Conservation (phyloP, 1,284 basidiomycete species). For the Megacollybia platyphylla region DNA sequence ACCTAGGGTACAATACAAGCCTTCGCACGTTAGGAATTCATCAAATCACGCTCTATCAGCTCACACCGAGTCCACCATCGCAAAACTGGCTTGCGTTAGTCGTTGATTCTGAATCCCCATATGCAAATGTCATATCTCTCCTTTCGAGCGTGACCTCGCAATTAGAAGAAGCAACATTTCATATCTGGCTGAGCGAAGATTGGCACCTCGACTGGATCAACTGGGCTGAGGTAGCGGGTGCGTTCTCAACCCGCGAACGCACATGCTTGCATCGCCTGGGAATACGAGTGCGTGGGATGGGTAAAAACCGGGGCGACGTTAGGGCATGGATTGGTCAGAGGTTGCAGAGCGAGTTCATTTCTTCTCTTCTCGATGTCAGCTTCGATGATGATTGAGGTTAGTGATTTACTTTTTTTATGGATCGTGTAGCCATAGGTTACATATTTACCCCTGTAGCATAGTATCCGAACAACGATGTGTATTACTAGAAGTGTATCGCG, state of each 20-base stretch:
- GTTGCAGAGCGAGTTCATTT: not conserved
- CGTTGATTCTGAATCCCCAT: not conserved
- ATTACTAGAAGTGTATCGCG: not conserved
- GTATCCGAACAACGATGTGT: not conserved
- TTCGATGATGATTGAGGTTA: not conserved
- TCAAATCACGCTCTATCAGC: conserved; percentile 17
- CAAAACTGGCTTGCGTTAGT: not conserved
- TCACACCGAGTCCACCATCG: conserved; percentile 8
- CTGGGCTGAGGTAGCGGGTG: conserved; percentile 12
- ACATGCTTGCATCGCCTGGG: conserved; percentile 7
- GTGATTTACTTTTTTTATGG: not conserved
- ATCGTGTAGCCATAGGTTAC: not conserved
- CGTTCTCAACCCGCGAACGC: not conserved
- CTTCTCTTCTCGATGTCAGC: not conserved
- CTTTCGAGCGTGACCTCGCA: conserved; percentile 11
- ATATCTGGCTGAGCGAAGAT: conserved; percentile 18
- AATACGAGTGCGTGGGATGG: conserved; percentile 14
- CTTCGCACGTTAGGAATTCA: conserved; percentile 13
- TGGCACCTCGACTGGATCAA: conserved; percentile 15
- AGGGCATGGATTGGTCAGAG: conserved; percentile 8
- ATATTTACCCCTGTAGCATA: not conserved
- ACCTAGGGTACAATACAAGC: conserved; percentile 10
- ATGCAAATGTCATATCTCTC: conserved; percentile 12
- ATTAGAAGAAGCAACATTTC: conserved; percentile 10
- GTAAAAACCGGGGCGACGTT: conserved; percentile 8